A percentile compares a stretch with the other conserved stretches of the same genome.
phyloP scores from a whole-genome alignment of 805 yeast genomes.

The Metschnikowia borealis region DNA sequence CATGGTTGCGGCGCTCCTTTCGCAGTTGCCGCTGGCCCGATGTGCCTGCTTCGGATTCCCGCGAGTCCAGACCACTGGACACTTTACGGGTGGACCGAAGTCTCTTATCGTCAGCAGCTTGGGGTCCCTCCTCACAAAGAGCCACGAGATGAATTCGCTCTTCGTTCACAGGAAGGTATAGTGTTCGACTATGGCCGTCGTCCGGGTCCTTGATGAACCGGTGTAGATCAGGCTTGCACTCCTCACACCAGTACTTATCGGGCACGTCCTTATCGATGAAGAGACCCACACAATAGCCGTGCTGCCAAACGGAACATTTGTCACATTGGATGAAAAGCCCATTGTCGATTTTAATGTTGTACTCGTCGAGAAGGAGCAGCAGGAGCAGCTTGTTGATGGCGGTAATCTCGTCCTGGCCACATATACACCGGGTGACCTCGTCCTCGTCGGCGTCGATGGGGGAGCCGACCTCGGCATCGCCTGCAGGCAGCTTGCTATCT shows the following conservation, averaged over 20 bases:
- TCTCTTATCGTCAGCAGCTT: conserved; percentile 2
- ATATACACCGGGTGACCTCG: conserved; percentile 41
- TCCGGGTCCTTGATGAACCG: conserved; percentile 37
- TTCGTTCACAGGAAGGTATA: conserved; percentile 41
- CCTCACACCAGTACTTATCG: conserved; percentile 93
- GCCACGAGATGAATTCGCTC: conserved; percentile 30
- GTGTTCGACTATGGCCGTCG: conserved; percentile 23
- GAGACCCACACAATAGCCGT: conserved; percentile 92
- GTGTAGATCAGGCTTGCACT: conserved; percentile 84
- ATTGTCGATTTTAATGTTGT: conserved; percentile 39
- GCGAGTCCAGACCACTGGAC: conserved; percentile 7
- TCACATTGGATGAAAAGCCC: conserved; percentile 85
- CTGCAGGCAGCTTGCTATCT: conserved; percentile 2
- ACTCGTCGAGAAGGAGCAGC: conserved; percentile 27
- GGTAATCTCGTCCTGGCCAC: conserved; percentile 38
- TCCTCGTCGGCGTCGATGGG: conserved; percentile 29
- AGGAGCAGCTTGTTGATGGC: conserved; percentile 24
- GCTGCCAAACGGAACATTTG: conserved; percentile 94
- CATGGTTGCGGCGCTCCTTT: conserved; percentile 32
- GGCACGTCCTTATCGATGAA: conserved; percentile 72
- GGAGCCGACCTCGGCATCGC: conserved; percentile 7
- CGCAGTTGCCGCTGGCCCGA: conserved; percentile 19
- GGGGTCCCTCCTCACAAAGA: neutral
- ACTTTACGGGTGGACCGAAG: conserved; percentile 1
- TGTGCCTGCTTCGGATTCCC: conserved; percentile 14